Evolutionary conservation across 208 protist genomes (phyloP).

Genomic region (Leishmania arabica): DNA sequence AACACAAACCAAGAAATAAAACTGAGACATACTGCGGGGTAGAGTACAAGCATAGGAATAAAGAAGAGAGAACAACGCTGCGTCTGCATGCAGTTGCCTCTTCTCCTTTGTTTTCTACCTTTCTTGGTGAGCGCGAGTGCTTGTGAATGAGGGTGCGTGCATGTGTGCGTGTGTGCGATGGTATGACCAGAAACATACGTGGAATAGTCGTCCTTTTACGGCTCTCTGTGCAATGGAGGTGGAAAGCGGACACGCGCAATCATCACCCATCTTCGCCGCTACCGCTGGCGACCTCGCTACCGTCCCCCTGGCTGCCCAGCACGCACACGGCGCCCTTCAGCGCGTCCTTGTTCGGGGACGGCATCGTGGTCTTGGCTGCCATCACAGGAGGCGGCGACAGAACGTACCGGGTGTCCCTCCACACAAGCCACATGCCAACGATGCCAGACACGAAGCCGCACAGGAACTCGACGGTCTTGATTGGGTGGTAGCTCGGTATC

Average conservation of each 20-base stretch:
- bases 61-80: background rate
- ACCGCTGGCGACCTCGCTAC: conserved; percentile 10
- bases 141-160: background rate
- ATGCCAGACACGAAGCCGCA: conserved; percentile 67
- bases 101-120: background rate
- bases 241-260: background rate
- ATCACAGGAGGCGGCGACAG: conserved; percentile 4
- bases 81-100: background rate
- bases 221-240: background rate
- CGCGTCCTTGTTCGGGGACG: conserved; percentile 11
- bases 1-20: background rate
- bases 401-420: conserved; percentile 64
- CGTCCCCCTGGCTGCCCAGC: conserved; percentile 23
- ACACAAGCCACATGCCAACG: conserved; percentile 79
- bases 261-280: conserved; percentile 23
- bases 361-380: background rate
- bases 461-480: conserved; percentile 68
- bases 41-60: background rate
- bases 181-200: background rate
- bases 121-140: background rate
- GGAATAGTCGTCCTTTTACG: background rate
- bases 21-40: background rate
- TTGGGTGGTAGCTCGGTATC: conserved; percentile 79
- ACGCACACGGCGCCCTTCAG: conserved; percentile 24
- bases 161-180: background rate